Evolutionary conservation across 805 yeast genomes (phyloP), one percentile per base, ranked within the genome.

Genomic region (Spathaspora passalidarum): DNA sequence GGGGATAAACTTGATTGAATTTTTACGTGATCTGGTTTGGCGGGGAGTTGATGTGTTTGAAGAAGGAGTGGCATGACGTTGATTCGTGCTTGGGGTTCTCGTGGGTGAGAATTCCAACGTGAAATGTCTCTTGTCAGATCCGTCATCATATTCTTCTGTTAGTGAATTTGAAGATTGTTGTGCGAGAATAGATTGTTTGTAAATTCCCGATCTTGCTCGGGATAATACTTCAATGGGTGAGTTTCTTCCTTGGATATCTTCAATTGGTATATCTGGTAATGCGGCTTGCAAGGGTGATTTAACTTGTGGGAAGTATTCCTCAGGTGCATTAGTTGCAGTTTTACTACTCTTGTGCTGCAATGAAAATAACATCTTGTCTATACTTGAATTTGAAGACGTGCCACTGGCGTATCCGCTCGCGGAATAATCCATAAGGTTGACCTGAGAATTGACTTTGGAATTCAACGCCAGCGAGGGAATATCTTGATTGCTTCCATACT

Each of bases 371-470:
- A 10, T 16, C 6, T 13, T 14, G 4, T 32, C 26, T 38, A 32
- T 7, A 44, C 25, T 20, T 20, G 39, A 36, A 16, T 44, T 47
- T 5, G 53, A 44, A 2, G 56, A 52, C 25, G 43, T 49, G 29
- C 47, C 50, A 14, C 51, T 51, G 6, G 5, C 14, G 14, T 13
- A 10, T 29, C 34, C 34, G 56, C 44, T 49, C 41, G 43, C 53
- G 57, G 61, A 58, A 44, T 46, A 38, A 38, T 13, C 34, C 34
- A 13, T 10, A 29, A 29, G 34, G 14, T 47, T 46, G 8, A 48
- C 45, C 43, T 69, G 75, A 11, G 73, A 66, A 51, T 71, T 69
- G 41, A 69, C 72, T 50, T 68, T 69, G 32, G 66, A 61, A 52
- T 72, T 72, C 26, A 72, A 52, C 32, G 53, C 54, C 42, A 65